Evolutionary conservation across 1,139 yeast species (phyloP).

Genomic region (Nadsonia commutata): DNA sequence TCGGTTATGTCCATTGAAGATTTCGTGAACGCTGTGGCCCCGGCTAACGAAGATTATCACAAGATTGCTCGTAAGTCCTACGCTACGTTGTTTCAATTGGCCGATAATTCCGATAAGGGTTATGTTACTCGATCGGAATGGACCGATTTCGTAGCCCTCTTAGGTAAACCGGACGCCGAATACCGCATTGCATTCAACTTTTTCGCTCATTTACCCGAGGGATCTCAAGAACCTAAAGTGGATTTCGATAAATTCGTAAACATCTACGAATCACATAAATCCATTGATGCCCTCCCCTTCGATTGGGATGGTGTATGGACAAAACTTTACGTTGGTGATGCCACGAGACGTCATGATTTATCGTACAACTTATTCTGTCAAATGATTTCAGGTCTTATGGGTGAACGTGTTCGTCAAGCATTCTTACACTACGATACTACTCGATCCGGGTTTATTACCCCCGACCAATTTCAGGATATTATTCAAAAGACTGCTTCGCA

Average conservation of each 20-base stretch:
- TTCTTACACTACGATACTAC: constrained; percentile 25
- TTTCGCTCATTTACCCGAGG: constrained; percentile 15
- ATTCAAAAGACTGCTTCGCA: constrained; percentile 26
- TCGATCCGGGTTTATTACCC: constrained; percentile 27
- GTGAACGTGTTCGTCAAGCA: constrained; percentile 33
- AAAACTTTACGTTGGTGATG: constrained; percentile 26
- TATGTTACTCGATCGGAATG: constrained; percentile 26
- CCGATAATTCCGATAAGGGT: constrained; percentile 24
- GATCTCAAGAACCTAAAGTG: constrained; percentile 12
- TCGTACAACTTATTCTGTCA: constrained; percentile 30
- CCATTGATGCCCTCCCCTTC: constrained; percentile 26
- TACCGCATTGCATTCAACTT: constrained; percentile 31
- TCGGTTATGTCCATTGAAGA: constrained; percentile 33
- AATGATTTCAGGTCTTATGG: constrained; percentile 30
- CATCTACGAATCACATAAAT: constrained; percentile 23
- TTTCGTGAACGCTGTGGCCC: constrained; percentile 29
- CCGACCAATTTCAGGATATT: constrained; percentile 28
- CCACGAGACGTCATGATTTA: constrained; percentile 24
- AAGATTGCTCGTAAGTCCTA: constrained; percentile 29
- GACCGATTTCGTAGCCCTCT: constrained; percentile 25
- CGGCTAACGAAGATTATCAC: constrained; percentile 28
- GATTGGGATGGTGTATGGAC: constrained; percentile 32
- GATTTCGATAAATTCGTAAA: constrained; percentile 27
- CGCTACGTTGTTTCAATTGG: constrained; percentile 30
- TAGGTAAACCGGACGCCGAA: constrained; percentile 33